Evolutionary conservation across 2,329 filamentous ascomycete species (phyloP).

Genomic region (Stemphylium lycopersici): DNA sequence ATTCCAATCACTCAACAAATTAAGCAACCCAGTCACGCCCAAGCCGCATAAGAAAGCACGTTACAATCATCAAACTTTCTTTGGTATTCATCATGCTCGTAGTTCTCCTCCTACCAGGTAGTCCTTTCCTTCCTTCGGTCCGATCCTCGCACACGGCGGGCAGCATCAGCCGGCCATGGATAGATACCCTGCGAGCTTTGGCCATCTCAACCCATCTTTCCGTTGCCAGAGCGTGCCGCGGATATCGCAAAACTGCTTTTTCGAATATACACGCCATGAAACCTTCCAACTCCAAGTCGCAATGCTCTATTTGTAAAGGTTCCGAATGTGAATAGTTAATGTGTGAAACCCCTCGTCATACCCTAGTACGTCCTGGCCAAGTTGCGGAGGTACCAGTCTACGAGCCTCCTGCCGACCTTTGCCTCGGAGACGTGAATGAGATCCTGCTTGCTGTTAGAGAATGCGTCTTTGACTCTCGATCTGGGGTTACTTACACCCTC

Average conservation of each 20-base stretch:
- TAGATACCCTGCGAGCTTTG: slow-evolving; percentile 11
- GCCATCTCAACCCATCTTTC: slow-evolving; percentile 20
- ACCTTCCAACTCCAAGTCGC: slow-evolving; percentile 43
- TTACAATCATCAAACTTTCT: slow-evolving; percentile 24
- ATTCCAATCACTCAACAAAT: not conserved
- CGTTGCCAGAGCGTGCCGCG: slow-evolving; percentile 15
- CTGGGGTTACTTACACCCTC: slow-evolving; percentile 73
- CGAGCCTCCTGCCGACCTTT: slow-evolving; percentile 94
- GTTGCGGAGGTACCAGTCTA: slow-evolving; percentile 99
- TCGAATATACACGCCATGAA: slow-evolving; percentile 33
- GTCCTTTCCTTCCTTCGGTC: slow-evolving; percentile 19
- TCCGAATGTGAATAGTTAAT: slow-evolving; percentile 13
- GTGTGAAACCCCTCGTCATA: slow-evolving; percentile 7
- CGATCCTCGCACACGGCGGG: slow-evolving; percentile 17
- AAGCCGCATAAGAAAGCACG: not conserved
- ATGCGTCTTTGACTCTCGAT: not conserved
- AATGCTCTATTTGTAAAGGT: slow-evolving; percentile 39
- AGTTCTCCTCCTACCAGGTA: slow-evolving; percentile 15
- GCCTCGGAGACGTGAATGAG: slow-evolving; percentile 98
- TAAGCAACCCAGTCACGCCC: not conserved
- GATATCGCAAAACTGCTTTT: slow-evolving; percentile 36
- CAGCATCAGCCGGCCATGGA: slow-evolving; percentile 15
- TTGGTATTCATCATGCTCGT: slow-evolving; percentile 17
- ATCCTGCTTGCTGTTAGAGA: slow-evolving; percentile 63
- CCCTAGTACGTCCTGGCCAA: slow-evolving; percentile 88